Evolutionary conservation across 148 eudicot species (phyloP), one percentile per base, ranked within the genome.

Genomic region (Simmondsia chinensis): DNA sequence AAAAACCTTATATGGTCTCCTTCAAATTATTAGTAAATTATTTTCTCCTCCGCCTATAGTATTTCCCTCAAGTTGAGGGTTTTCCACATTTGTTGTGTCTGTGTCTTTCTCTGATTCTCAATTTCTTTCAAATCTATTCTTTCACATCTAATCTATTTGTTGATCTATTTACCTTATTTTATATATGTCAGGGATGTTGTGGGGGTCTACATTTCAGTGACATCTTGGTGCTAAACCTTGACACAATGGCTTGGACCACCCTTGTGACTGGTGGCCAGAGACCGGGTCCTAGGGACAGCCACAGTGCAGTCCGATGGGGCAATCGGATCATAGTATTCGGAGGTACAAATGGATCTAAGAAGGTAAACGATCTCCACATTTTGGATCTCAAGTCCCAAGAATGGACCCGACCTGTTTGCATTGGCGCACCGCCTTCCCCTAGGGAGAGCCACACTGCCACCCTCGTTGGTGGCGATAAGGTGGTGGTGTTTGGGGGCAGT

Each of bases 371-470:
- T 36, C 58, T 89, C 13, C 82, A 84, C 40, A 47, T 84, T 3
- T 48, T 89, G 64, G 93, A 89, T 55, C 80, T 89, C 20, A 49
- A 47, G 27, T 52, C 93, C 0, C 57, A 57, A 26, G 77, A 69
- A 49, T 89, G 97, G 97, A 38, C 47, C 5, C 60, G 44, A 24
- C 95, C 95, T 1, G 53, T 39, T 26, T 84, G 78, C 54, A 48
- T 54, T 4, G 97, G 97, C 7, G 30, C 38, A 2, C 74, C 79
- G 2, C 97, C 97, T 15, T 67, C 70, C 3, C 78, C 95, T 12
- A 87, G 97, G 0, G 97, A 89, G 56, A 89, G 97, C 52, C 97
- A 89, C 64, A 81, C 95, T 1, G 82, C 87, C n/a, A 75, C 79
- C 20, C 74, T 81, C 4, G 58, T 84, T 16, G 69, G 77, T 4